Base-by-base conservation (phyloP, 768 basidiomycete species). In the Crucibulum laeve region DNA sequence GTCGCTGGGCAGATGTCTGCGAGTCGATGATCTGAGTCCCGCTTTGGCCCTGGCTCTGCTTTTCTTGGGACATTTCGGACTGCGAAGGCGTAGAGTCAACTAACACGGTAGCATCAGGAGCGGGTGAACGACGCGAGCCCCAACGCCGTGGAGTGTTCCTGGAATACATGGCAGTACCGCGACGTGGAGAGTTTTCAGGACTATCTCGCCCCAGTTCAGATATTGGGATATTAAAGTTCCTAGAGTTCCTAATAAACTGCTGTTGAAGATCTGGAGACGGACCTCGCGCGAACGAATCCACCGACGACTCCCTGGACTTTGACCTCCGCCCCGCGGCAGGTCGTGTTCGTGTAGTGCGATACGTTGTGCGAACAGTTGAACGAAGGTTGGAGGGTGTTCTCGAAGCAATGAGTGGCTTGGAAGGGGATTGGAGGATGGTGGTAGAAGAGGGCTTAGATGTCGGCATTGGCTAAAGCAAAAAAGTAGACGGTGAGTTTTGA, bases 271-370 rank as follows among this genome's bases (percentile, higher is more conserved):
- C 73, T 26, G 70, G 67, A 1, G 73, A 68, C n/a, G 70, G 48
- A 25, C 68, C 67, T 25, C 70, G 76, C 30, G 71, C 80, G 46
- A 87, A 84, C 2, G 84, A 86, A 56, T 85, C 83, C 56, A 77
- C 72, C 3, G 82, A 81, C 6, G 59, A 56, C 30, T 54, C 48
- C 25, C 36, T 39, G 15, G 48, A 50, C 17, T 37, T 17, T n/a
- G n/a, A n/a, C n/a, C n/a, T n/a, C n/a, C n/a, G n/a, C n/a, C n/a
- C n/a, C n/a, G n/a, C n/a, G n/a, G n/a, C n/a, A n/a, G 40, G 42
- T 28, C 48, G 48, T 17, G 45, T 17, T 19, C 40, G 26, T 5
- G 44, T 45, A 17, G 30, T 23, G n/a, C 25, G 25, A 13, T n/a
- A 24, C 32, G 25, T 13, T 40, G 19, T 13, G 22, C 18, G 25